Evolutionary conservation across 2,329 filamentous ascomycete genomes (phyloP).

Genomic region (Ophiostoma sp.): DNA sequence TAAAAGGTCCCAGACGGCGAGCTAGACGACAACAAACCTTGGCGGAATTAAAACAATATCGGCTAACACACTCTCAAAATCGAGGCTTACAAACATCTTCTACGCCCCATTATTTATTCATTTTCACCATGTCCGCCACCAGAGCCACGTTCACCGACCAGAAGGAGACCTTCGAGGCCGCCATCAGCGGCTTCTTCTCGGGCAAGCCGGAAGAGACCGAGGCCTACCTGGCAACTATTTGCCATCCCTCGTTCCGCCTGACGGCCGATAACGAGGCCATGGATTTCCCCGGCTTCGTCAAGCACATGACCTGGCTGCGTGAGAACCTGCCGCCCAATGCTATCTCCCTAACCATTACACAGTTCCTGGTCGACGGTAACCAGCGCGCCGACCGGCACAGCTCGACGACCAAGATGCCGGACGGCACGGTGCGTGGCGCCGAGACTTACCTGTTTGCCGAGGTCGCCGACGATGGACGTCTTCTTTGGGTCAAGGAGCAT

Average conservation of each 20-base stretch:
- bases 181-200: conserved; percentile 23
- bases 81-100: not conserved
- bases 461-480: conserved; percentile 25
- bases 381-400: conserved; percentile 25
- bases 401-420: conserved; percentile 5
- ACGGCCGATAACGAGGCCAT: not conserved
- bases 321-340: conserved; percentile 16
- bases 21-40: not conserved
- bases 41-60: not conserved
- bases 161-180: conserved; percentile 25
- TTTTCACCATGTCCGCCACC: conserved; percentile 4
- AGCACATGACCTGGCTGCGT: conserved; percentile 26
- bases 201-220: conserved; percentile 27
- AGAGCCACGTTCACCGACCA: conserved; percentile 23
- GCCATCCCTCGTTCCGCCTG: conserved; percentile 18
- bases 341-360: conserved; percentile 6
- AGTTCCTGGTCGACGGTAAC: conserved; percentile 22
- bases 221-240: conserved; percentile 15
- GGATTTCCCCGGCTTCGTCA: conserved; percentile 24
- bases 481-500: conserved; percentile 22
- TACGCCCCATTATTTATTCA: not conserved
- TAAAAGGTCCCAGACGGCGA: not conserved
- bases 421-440: conserved; percentile 15
- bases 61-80: not conserved
- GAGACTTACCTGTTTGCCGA: conserved; percentile 27